Evolutionary conservation across 352 stramenopile genomes (phyloP).

Genomic region (Pythium dissimile): DNA sequence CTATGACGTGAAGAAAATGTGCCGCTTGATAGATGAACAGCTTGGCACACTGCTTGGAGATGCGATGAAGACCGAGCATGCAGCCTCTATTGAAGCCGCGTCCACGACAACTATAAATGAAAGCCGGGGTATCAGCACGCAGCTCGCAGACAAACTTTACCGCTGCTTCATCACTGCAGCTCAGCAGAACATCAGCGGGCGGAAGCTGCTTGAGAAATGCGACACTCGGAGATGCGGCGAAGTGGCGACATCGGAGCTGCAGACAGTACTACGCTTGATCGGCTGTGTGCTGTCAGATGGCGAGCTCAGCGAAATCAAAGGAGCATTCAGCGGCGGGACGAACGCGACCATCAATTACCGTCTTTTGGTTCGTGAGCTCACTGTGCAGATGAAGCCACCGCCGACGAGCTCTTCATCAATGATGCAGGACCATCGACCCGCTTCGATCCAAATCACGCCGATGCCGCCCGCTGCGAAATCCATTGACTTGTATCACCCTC

Average conservation of each 20-base stretch:
- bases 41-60: conserved; percentile 9
- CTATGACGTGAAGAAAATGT: conserved; percentile 30
- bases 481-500: not conserved
- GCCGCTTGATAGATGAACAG: conserved; percentile 7
- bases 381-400: conserved; percentile 26
- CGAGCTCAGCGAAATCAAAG: conserved; percentile 54
- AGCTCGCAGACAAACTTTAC: conserved; percentile 62
- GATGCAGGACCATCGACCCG: conserved; percentile 8
- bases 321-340: conserved; percentile 36
- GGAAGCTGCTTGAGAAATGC: conserved; percentile 70
- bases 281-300: conserved; percentile 47
- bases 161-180: conserved; percentile 58
- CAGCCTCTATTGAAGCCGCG: not conserved
- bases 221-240: conserved; percentile 46
- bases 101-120: not conserved
- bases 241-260: conserved; percentile 63
- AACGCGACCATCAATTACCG: conserved; percentile 51
- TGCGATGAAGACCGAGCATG: conserved; percentile 6
- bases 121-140: conserved; percentile 6
- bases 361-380: conserved; percentile 44
- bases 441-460: conserved; percentile 12
- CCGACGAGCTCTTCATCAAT: not conserved
- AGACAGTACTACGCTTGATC: conserved; percentile 77
- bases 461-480: not conserved
- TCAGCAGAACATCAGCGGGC: conserved; percentile 72